These are phyloP conservation scores for Beta lomatogona DNA, from an alignment of 179 eudicot genomes.

Conservation along the genomic window DNA sequence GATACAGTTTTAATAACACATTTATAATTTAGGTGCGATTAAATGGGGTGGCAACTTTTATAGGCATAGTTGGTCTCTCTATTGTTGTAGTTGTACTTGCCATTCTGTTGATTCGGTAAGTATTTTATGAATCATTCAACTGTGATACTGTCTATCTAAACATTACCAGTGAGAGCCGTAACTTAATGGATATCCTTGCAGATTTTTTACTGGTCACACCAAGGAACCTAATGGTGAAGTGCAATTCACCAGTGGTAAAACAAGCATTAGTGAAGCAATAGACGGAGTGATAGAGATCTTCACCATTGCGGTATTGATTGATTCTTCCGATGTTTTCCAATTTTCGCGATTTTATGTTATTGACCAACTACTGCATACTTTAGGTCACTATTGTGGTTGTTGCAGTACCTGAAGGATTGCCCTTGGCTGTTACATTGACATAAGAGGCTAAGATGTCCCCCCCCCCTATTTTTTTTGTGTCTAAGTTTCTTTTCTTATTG, in stretches of 20 bases:
- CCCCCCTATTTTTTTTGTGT: too few species aligned
- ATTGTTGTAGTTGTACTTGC: too few species aligned
- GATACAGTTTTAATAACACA: background rate
- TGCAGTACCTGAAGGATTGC: constrained; percentile 98
- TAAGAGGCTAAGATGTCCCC: constrained; percentile 38
- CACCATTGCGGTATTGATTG: constrained; percentile 68
- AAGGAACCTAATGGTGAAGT: constrained; percentile 63
- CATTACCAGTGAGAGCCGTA: background rate
- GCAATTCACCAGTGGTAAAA: constrained; percentile 64
- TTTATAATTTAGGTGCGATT: constrained; percentile 42
- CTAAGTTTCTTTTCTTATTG: background rate
- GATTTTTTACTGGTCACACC: constrained; percentile 75
- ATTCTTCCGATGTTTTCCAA: constrained; percentile 7
- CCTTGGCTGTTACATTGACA: constrained; percentile 94
- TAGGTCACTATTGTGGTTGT: constrained; percentile 97
- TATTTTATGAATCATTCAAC: background rate
- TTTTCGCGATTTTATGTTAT: constrained; percentile 8
- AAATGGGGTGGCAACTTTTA: too few species aligned
- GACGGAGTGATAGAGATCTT: constrained; percentile 66
- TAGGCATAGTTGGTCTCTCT: too few species aligned
- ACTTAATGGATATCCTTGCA: constrained; percentile 23
- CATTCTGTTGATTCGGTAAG: constrained; percentile 75
- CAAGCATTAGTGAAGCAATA: constrained; percentile 51
- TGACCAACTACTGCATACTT: constrained; percentile 29
- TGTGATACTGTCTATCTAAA: background rate